phyloP scores from a whole-genome alignment of 768 basidiomycete genomes.

The Trametes punicea region DNA sequence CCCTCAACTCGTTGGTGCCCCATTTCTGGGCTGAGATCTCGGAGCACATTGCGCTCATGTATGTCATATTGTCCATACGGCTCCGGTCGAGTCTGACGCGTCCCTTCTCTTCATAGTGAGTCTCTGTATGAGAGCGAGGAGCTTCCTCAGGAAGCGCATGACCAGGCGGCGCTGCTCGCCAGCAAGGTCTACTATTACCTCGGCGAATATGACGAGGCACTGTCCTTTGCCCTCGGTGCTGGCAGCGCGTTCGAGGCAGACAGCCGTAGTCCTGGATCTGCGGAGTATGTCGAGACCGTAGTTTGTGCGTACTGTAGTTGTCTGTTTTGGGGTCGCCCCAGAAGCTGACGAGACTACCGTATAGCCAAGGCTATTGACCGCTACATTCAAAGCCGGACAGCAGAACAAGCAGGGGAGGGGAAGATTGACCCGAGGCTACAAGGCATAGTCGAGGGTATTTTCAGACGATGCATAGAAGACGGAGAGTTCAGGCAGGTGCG shows the following conservation, averaged over 20 bases:
- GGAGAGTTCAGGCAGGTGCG: conserved; percentile 87
- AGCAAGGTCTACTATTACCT: conserved; percentile 99
- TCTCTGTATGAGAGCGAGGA: conserved; percentile 82
- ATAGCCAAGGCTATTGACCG: conserved; percentile 94
- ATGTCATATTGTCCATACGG: conserved; percentile 31
- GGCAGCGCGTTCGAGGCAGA: conserved; percentile 83
- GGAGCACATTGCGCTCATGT: conserved; percentile 90
- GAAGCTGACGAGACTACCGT: background rate
- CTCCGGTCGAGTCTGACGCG: conserved; percentile 3
- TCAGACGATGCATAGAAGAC: conserved; percentile 79
- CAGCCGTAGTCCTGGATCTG: conserved; percentile 55
- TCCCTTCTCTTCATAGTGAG: conserved; percentile 54
- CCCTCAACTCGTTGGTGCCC: conserved; percentile 79
- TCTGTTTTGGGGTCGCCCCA: background rate
- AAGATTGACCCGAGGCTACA: conserved; percentile 80
- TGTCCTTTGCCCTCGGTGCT: conserved; percentile 92
- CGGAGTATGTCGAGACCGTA: conserved; percentile 93
- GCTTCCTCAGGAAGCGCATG: conserved; percentile 68
- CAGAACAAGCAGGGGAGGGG: conserved; percentile 49
- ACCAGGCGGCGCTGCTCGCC: conserved; percentile 86
- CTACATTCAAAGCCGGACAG: conserved; percentile 70
- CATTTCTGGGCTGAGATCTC: conserved; percentile 99
- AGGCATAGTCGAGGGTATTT: conserved; percentile 85
- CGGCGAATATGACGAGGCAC: conserved; percentile 91
- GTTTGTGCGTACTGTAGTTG: conserved; percentile 61